Base-by-base conservation (phyloP, 106 monocot species). In the Dioscorea alata region DNA sequence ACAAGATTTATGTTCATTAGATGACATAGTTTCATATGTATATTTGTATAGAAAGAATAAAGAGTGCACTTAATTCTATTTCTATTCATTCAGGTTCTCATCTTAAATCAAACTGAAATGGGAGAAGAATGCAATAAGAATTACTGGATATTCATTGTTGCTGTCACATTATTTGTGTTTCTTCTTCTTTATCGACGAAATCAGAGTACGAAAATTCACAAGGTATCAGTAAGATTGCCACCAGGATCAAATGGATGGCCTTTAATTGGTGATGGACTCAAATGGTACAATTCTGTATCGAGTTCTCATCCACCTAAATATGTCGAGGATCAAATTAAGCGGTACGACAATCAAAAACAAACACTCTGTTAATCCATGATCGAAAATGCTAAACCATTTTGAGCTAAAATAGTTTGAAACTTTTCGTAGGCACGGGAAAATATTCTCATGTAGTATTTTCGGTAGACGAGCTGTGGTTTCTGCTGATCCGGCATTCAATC, bases 401-500 rank as follows among this genome's bases (percentile, higher is more conserved):
- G 5, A 54, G 15, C 19, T 54, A 18, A 54, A 16, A 18, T 54
- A 54, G 19, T 16, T 16, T 54, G 19, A 6, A 19, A 33, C 50
- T 42, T 48, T 67, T n/a, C 42, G 42, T 10, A 82, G 81, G 63
- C 64, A 82, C 54, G 82, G 82, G 23, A 77, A 59, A 60, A 77
- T 82, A 65, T 82, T 81, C 22, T 76, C 68, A 10, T 72, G 81
- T 52, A 81, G 50, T 57, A 32, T 81, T 21, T 81, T 81, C 51
- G 76, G 81, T 4, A 71, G 73, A 69, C 61, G 64, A 42, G 73
- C 81, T 12, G 81, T 81, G 16, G 81, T 81, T 23, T 81, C 81
- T 34, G 81, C 81, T 49, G 81, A 81, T 53, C 81, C 81, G 5
- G 42, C 10, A 9, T 81, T 81, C 69, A 81, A 81, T 72, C 50